phyloP scores from a whole-genome alignment of 257 asterid species.

The Mitragyna speciosa region DNA sequence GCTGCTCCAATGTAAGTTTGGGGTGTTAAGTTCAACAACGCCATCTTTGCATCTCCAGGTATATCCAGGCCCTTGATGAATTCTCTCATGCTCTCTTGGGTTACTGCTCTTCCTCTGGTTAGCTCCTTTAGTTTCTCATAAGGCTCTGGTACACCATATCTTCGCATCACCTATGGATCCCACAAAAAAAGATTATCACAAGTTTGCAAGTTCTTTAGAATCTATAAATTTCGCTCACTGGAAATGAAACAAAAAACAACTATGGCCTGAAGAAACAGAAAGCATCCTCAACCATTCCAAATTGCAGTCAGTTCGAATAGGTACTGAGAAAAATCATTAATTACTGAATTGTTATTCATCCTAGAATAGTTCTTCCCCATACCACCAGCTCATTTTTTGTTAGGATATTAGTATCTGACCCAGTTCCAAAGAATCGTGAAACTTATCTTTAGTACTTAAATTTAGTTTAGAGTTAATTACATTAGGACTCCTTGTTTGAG shows the following conservation, averaged over 20 bases:
- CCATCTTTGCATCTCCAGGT: constrained; percentile 64
- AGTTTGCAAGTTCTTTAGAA: not conserved
- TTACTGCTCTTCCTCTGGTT: constrained; percentile 83
- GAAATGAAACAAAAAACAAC: no score
- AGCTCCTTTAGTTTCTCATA: constrained; percentile 91
- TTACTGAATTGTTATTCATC: not conserved
- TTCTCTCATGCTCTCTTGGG: constrained; percentile 61
- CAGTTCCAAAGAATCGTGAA: not conserved
- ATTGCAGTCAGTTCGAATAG: not conserved
- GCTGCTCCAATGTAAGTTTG: constrained; percentile 67
- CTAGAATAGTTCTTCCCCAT: not conserved
- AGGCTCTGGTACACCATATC: constrained; percentile 86
- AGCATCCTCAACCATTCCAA: not conserved
- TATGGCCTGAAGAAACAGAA: not conserved
- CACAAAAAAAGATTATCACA: not conserved
- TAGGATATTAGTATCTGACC: no score
- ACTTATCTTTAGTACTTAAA: not conserved
- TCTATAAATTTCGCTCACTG: not conserved
- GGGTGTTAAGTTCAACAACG: constrained; percentile 69
- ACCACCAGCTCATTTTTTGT: not conserved
- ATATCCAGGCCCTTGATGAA: constrained; percentile 66
- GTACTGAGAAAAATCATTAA: not conserved
- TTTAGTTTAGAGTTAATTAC: no score
- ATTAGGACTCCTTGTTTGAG: no score
- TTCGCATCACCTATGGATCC: constrained; percentile 73